These are phyloP conservation scores for Castanea crenata DNA, from an alignment of 306 rosid species.

Conservation along the genomic window DNA sequence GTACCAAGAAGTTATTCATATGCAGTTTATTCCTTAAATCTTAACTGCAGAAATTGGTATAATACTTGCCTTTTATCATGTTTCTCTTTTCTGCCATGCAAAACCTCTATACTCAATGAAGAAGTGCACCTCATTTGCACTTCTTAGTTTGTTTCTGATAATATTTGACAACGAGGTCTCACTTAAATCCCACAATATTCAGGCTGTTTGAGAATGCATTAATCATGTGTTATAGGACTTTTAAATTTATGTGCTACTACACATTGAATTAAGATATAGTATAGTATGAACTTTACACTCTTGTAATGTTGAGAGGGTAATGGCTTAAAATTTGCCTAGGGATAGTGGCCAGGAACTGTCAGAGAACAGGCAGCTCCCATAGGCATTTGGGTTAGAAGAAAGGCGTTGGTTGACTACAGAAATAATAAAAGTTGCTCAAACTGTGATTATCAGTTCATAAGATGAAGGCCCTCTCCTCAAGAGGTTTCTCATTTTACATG, in stretches of 20 bases:
- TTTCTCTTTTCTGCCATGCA: not conserved
- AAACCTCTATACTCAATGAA: not conserved
- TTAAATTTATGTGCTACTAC: not conserved
- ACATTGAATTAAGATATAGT: not conserved
- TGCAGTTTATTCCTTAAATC: slow-evolving; percentile 13
- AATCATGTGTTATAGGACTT: not conserved
- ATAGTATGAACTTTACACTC: too few relatives aligned
- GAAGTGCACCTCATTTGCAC: not conserved
- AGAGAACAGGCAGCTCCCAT: not conserved
- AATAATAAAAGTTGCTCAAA: not conserved
- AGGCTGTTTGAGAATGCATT: not conserved
- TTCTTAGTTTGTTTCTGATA: not conserved
- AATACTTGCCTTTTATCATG: not conserved
- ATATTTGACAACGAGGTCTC: not conserved
- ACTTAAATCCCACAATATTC: not conserved
- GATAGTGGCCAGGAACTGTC: not conserved
- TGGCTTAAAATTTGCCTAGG: not conserved
- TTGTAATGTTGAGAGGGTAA: not conserved
- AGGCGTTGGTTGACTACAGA: not conserved
- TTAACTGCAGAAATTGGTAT: not conserved
- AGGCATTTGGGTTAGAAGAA: not conserved
- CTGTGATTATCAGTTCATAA: not conserved
- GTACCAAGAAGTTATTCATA: slow-evolving; percentile 40
- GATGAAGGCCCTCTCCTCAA: not conserved
- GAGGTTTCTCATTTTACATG: not conserved